Evolutionary conservation across 331 rosid species (phyloP).

Genomic region (Malus hybrid): DNA sequence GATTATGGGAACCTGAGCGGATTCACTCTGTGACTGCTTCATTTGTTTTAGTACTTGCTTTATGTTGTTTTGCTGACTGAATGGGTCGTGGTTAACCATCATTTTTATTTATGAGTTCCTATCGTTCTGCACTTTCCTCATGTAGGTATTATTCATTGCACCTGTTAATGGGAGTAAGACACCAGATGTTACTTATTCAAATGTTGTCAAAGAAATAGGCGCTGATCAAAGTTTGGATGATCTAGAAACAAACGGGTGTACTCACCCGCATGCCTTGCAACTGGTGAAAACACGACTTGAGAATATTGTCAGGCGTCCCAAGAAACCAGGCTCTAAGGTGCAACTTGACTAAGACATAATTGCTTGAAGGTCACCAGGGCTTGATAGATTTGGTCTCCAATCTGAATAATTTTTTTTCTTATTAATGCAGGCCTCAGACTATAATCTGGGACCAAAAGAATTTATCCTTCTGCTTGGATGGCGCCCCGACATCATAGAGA

Average conservation of each 20-base stretch:
- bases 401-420: background rate
- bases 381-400: conserved; percentile 3
- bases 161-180: conserved; percentile 42
- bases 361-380: background rate
- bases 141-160: conserved; percentile 71
- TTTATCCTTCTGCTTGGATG: conserved; percentile 87
- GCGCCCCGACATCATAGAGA: conserved; percentile 73
- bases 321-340: conserved; percentile 77
- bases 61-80: background rate
- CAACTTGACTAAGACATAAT: background rate
- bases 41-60: background rate
- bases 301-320: conserved; percentile 54
- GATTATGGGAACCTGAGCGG: background rate
- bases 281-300: conserved; percentile 44
- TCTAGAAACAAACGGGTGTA: conserved; percentile 30
- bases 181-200: conserved; percentile 17
- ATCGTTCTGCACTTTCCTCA: conserved; percentile 19
- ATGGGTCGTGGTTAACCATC: background rate
- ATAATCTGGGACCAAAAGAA: conserved; percentile 75
- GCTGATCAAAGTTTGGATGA: conserved; percentile 27
- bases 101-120: background rate
- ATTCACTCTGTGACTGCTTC: background rate
- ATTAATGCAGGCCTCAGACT: conserved; percentile 57
- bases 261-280: conserved; percentile 22
- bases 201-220: conserved; percentile 32